phyloP scores from a whole-genome alignment of 495 filamentous ascomycete genomes.

The Pseudomonodictys pantanalensis region DNA sequence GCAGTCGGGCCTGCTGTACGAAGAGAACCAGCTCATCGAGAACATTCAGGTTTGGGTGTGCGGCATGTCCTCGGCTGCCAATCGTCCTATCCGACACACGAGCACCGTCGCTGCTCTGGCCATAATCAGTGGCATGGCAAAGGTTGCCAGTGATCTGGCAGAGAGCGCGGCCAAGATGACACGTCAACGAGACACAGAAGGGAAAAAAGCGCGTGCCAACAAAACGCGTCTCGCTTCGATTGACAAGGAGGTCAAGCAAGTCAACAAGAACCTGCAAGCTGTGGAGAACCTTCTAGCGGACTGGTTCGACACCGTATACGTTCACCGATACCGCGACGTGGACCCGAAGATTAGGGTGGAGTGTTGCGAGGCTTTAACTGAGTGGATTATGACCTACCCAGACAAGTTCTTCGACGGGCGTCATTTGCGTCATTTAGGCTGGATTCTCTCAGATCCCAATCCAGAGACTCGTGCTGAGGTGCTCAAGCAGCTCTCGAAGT shows the following conservation, averaged over 20 bases:
- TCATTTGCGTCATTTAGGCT: slow-evolving; percentile 90
- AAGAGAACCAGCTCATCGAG: slow-evolving; percentile 70
- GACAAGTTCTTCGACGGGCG: slow-evolving; percentile 82
- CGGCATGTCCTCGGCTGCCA: slow-evolving; percentile 75
- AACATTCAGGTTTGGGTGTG: slow-evolving; percentile 83
- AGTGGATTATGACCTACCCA: slow-evolving; percentile 80
- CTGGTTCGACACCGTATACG: slow-evolving; percentile 83
- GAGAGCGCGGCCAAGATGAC: slow-evolving; percentile 69
- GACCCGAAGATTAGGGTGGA: slow-evolving; percentile 83
- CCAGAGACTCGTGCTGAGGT: slow-evolving; percentile 69
- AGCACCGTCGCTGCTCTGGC: slow-evolving; percentile 76
- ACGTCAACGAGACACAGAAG: slow-evolving; percentile 76
- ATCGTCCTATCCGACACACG: slow-evolving; percentile 89
- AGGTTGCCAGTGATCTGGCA: slow-evolving; percentile 59
- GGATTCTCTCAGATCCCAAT: slow-evolving; percentile 80
- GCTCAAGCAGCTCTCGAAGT: slow-evolving; percentile 70
- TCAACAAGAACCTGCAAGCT: slow-evolving; percentile 59
- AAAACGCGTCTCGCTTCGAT: slow-evolving; percentile 68
- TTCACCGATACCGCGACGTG: slow-evolving; percentile 92
- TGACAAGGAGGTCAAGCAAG: slow-evolving; percentile 63
- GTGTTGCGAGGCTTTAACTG: slow-evolving; percentile 76
- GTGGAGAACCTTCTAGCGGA: slow-evolving; percentile 70
- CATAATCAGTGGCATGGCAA: slow-evolving; percentile 67
- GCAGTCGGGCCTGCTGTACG: slow-evolving; percentile 70
- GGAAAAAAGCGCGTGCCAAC: slow-evolving; percentile 73